phyloP scores from a whole-genome alignment of 1,139 yeast species.

The Geotrichum phurueaensis region DNA sequence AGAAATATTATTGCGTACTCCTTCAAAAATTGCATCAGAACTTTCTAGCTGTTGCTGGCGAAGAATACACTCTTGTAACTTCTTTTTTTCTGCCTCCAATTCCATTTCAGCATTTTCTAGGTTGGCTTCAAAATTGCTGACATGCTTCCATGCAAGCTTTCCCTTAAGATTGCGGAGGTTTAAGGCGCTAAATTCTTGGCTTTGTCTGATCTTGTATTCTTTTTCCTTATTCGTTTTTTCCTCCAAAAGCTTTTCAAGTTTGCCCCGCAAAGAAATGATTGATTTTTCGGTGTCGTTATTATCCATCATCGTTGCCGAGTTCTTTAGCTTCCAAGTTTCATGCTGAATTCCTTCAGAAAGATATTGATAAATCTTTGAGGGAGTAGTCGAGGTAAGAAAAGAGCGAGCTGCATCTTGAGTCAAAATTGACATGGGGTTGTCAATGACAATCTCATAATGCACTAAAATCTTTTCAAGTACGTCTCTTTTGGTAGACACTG shows the following conservation, averaged over 20 bases:
- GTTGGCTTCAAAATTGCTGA: slow-evolving; percentile 1
- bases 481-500: slow-evolving; percentile 54
- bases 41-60: neutral
- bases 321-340: slow-evolving; percentile 12
- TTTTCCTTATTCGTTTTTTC: slow-evolving; percentile 15
- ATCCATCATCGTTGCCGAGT: neutral
- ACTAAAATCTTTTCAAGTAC: slow-evolving; percentile 64
- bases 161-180: slow-evolving; percentile 4
- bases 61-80: slow-evolving; percentile 15
- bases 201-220: neutral
- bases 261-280: slow-evolving; percentile 2
- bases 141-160: slow-evolving; percentile 13
- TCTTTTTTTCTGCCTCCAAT: slow-evolving; percentile 11
- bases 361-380: slow-evolving; percentile 22
- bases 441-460: slow-evolving; percentile 70
- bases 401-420: slow-evolving; percentile 94
- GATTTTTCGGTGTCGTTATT: slow-evolving; percentile 26
- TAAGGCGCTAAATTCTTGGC: neutral
- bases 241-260: neutral
- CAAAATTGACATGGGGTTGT: slow-evolving; percentile 86
- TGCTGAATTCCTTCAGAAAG: slow-evolving; percentile 18
- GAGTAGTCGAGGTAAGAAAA: slow-evolving; percentile 59
- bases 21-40: slow-evolving; percentile 1
- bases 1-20: slow-evolving; percentile 15
- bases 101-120: neutral